Conservation (phyloP, 306 rosid species). For the Alnus glutinosa region DNA sequence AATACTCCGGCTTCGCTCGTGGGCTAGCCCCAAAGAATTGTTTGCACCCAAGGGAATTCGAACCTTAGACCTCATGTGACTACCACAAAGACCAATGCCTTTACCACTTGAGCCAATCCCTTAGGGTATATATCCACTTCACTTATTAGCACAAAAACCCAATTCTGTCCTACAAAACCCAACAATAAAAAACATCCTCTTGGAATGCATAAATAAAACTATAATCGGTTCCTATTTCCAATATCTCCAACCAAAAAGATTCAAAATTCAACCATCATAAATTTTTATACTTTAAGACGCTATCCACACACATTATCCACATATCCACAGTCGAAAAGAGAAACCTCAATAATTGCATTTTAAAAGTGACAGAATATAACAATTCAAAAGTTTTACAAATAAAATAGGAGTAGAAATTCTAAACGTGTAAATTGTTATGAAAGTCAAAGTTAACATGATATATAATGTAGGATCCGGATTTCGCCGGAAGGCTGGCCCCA, state of each 20-base stretch:
- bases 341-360: background rate
- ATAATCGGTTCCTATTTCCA: background rate
- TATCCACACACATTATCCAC: background rate
- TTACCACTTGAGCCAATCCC: no score
- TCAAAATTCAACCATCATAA: background rate
- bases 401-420: background rate
- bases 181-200: background rate
- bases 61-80: no score
- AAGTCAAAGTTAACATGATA: background rate
- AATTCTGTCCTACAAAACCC: background rate
- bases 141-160: conserved; percentile 1
- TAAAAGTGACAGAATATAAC: background rate
- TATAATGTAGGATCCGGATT: background rate
- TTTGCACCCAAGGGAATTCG: no score
- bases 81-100: no score
- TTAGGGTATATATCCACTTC: background rate
- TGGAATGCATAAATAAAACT: background rate
- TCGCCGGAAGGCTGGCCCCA: no score
- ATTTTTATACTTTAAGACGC: background rate
- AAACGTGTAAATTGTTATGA: background rate
- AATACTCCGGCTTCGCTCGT: no score
- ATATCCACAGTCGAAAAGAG: background rate
- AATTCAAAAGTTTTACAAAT: background rate
- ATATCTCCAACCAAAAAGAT: background rate
- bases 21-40: no score